Evolutionary conservation across 2,329 filamentous ascomycete genomes (phyloP).

Genomic region (Pyricularia pennisetigena): DNA sequence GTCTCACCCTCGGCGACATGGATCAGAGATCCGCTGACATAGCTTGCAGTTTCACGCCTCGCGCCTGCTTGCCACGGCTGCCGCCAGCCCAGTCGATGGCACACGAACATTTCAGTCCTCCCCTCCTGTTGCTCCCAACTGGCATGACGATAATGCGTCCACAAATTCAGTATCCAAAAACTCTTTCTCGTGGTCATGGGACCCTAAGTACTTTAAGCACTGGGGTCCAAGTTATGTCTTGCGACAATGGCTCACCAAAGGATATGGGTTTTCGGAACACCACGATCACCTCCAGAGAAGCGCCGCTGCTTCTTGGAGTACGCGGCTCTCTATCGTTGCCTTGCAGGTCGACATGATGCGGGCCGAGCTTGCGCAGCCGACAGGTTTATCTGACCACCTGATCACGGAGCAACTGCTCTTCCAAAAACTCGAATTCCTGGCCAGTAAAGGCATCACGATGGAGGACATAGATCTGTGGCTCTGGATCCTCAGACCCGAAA

Average conservation of each 20-base stretch:
- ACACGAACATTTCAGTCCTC: not conserved
- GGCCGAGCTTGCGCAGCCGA: conserved; percentile 12
- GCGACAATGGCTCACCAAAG: not conserved
- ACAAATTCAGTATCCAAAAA: not conserved
- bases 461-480: conserved; percentile 28
- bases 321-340: conserved; percentile 15
- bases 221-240: not conserved
- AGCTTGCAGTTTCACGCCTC: not conserved
- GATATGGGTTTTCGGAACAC: not conserved
- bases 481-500: conserved; percentile 26
- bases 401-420: conserved; percentile 19
- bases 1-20: not conserved
- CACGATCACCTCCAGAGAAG: not conserved
- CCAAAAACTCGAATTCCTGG: conserved; percentile 18
- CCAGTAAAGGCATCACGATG: conserved; percentile 20
- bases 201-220: not conserved
- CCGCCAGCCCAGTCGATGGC: not conserved
- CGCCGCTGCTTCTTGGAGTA: not conserved
- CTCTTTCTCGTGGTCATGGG: not conserved
- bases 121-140: not conserved
- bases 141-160: not conserved
- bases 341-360: conserved; percentile 15
- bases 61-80: not conserved
- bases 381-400: conserved; percentile 12
- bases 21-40: not conserved